These are phyloP conservation scores for Neurospora sp. DNA, from an alignment of 495 filamentous ascomycete genomes.

Conservation along the genomic window DNA sequence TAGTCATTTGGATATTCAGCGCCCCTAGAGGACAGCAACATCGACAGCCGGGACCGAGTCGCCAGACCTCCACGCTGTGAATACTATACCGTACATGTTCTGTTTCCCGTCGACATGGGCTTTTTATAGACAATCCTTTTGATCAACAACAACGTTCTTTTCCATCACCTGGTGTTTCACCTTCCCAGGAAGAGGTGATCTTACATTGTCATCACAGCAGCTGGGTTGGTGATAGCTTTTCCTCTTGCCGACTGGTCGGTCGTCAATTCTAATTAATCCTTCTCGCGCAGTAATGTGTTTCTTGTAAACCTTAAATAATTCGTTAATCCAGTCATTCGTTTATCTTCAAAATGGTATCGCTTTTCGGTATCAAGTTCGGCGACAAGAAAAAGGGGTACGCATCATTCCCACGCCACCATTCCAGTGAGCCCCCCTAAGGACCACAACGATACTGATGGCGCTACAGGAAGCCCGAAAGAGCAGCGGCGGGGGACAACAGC, in stretches of 20 bases:
- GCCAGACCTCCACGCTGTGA: background rate
- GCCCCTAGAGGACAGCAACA: background rate
- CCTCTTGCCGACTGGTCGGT: constrained; percentile 1
- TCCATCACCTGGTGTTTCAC: background rate
- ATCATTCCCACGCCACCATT: constrained; percentile 6
- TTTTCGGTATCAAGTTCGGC: constrained; percentile 39
- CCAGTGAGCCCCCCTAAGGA: background rate
- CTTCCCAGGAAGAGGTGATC: background rate
- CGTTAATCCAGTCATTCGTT: background rate
- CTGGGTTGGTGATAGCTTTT: background rate
- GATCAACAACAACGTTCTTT: background rate
- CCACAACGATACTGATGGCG: constrained; percentile 7
- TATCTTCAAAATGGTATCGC: constrained; percentile 34
- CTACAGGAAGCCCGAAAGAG: constrained; percentile 24
- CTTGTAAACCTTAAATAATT: constrained; percentile 6
- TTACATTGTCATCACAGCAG: background rate
- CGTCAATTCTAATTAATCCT: background rate
- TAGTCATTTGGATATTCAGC: background rate
- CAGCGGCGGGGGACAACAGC: constrained; percentile 19
- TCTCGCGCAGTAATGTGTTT: constrained; percentile 10
- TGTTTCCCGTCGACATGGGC: background rate
- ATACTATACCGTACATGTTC: background rate
- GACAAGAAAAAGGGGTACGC: constrained; percentile 33
- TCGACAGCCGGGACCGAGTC: background rate
- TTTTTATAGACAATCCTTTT: background rate